phyloP scores from a whole-genome alignment of 768 basidiomycete genomes.

The Cystobasidium onofrii region DNA sequence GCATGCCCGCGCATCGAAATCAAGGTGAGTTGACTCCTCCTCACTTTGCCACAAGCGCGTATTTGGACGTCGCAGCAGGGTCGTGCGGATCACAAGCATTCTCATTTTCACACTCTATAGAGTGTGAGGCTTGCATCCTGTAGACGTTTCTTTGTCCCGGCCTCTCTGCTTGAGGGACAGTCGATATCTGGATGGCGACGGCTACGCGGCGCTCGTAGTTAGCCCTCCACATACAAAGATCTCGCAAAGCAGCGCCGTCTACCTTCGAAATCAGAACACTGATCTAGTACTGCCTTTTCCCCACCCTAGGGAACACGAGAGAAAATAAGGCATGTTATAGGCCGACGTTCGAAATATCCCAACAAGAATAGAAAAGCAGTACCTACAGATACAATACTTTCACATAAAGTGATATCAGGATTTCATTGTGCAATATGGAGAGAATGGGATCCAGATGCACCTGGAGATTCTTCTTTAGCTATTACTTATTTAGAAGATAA shows the following conservation, averaged over 20 bases:
- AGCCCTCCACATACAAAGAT: too few species aligned
- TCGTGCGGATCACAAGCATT: too few species aligned
- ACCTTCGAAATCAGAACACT: too few species aligned
- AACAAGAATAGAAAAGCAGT: not conserved
- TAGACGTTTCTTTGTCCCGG: too few species aligned
- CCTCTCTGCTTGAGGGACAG: too few species aligned
- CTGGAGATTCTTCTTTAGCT: not conserved
- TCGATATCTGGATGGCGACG: too few species aligned
- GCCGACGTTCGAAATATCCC: not conserved
- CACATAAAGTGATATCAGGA: not conserved
- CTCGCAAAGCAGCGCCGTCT: too few species aligned
- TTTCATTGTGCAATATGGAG: slow-evolving; percentile 30
- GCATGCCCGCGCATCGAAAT: not conserved
- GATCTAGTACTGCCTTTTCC: too few species aligned
- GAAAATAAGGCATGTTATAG: slow-evolving; percentile 17
- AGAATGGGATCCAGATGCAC: slow-evolving; percentile 1
- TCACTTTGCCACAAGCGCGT: not conserved
- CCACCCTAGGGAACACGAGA: not conserved
- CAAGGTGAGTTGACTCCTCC: not conserved
- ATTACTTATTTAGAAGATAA: slow-evolving; percentile 23
- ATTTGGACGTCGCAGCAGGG: too few species aligned
- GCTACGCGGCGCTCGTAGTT: too few species aligned
- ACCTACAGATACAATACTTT: not conserved
- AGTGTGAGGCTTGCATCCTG: too few species aligned
- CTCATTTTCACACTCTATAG: not conserved